Conservation (phyloP, 2,329 filamentous ascomycete genomes). For the Colletotrichum eremochloae region DNA sequence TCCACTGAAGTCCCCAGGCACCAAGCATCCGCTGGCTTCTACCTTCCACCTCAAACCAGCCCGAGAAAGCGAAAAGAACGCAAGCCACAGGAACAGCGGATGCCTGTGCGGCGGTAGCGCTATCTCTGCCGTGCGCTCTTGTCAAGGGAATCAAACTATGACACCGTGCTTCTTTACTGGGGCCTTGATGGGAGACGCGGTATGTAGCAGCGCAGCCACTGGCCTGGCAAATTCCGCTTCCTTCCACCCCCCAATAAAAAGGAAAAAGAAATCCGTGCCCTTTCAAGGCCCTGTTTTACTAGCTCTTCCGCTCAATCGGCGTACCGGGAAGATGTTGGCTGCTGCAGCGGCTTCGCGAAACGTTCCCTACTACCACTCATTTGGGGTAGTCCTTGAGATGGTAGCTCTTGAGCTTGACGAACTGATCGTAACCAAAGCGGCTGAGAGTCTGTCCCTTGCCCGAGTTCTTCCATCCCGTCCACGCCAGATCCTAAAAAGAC, state of each 20-base stretch:
- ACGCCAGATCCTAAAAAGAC: constrained; percentile 81
- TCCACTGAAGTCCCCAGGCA: background rate
- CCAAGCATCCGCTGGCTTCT: background rate
- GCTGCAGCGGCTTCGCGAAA: constrained; percentile 1
- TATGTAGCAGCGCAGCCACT: background rate
- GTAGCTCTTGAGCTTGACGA: constrained; percentile 95
- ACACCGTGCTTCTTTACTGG: background rate
- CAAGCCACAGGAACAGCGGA: background rate
- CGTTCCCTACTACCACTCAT: constrained; percentile 51
- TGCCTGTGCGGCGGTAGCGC: constrained; percentile 8
- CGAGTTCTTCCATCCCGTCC: constrained; percentile 98
- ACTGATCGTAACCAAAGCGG: constrained; percentile 93
- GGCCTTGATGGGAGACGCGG: background rate
- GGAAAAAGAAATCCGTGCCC: background rate
- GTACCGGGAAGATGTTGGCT: background rate
- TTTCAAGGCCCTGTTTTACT: background rate
- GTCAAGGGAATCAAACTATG: constrained; percentile 9
- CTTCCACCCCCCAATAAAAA: background rate
- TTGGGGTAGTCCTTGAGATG: constrained; percentile 88
- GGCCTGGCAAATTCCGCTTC: background rate
- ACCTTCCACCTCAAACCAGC: background rate
- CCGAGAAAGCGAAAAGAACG: too few relatives aligned
- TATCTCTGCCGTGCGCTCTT: background rate
- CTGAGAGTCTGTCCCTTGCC: constrained; percentile 92
- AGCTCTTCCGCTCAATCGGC: background rate